A percentile compares a stretch with the other conserved stretches of the same genome.
phyloP scores from a whole-genome alignment of 1,139 yeast genomes.

The Geotrichum bryndzae region DNA sequence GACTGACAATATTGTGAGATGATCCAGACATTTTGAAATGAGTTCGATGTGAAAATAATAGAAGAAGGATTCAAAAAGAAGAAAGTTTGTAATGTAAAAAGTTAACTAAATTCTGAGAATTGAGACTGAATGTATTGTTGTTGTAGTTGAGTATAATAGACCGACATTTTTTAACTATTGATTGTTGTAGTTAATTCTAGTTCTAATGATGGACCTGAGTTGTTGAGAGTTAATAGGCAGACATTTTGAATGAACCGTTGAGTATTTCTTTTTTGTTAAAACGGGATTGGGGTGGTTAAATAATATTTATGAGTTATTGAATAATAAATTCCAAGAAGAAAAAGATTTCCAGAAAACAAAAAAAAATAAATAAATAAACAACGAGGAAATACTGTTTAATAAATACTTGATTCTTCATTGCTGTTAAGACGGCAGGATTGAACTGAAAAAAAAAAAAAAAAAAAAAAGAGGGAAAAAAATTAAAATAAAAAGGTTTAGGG shows the following conservation, averaged over 20 bases:
- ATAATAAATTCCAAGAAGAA: neutral
- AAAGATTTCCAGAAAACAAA: neutral
- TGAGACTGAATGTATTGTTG: conserved; percentile 3
- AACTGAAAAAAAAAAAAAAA: neutral
- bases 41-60: neutral
- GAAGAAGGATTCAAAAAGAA: neutral
- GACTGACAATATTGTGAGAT: neutral
- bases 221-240: conserved; percentile 3
- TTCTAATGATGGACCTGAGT: neutral
- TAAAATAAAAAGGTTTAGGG: neutral
- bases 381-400: neutral
- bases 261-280: neutral
- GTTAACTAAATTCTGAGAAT: conserved; percentile 3
- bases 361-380: neutral
- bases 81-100: neutral
- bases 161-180: neutral
- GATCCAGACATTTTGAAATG: neutral
- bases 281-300: neutral
- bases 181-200: neutral
- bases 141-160: conserved; percentile 1
- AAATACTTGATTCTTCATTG: neutral
- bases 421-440: neutral
- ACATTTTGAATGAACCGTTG: conserved; percentile 1
- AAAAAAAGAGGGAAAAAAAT: neutral
- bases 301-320: neutral